Conservation (phyloP, 306 rosid genomes). For the Potentilla sterilis region DNA sequence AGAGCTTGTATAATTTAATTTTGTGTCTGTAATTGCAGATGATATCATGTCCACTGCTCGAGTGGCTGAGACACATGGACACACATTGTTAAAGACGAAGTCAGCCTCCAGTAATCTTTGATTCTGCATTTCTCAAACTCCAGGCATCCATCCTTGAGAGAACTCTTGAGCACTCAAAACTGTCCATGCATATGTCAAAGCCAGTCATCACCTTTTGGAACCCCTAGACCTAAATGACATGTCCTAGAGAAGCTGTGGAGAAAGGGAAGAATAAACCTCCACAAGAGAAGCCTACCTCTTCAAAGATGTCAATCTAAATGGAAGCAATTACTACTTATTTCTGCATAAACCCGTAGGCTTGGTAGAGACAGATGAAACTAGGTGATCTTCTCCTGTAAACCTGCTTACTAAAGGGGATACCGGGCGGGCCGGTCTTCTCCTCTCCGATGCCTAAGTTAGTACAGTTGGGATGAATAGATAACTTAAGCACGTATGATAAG, state of each 20-base stretch:
- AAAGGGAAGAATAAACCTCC: slow-evolving; percentile 59
- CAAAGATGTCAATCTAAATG: slow-evolving; percentile 42
- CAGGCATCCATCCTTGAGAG: slow-evolving; percentile 63
- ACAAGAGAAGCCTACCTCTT: slow-evolving; percentile 48
- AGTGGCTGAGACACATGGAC: slow-evolving; percentile 56
- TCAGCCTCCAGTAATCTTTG: slow-evolving; percentile 56
- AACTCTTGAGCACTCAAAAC: slow-evolving; percentile 65
- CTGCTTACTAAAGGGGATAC: too few relatives aligned
- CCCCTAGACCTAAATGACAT: slow-evolving; percentile 54
- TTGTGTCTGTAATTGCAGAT: slow-evolving; percentile 37
- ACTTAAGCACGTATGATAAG: too few relatives aligned
- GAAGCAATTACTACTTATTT: slow-evolving; percentile 29
- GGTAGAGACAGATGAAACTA: too few relatives aligned
- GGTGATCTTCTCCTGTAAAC: too few relatives aligned
- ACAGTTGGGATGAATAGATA: too few relatives aligned
- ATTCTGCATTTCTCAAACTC: slow-evolving; percentile 60
- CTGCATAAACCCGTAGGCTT: too few relatives aligned
- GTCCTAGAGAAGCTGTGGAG: slow-evolving; percentile 70
- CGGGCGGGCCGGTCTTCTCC: too few relatives aligned
- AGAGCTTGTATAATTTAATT: neutral
- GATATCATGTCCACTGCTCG: slow-evolving; percentile 55
- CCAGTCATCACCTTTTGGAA: slow-evolving; percentile 72
- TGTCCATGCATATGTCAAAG: slow-evolving; percentile 50
- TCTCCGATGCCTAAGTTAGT: too few relatives aligned
- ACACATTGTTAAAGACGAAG: slow-evolving; percentile 45